Evolutionary conservation across 768 basidiomycete species (phyloP).

Genomic region (Cystobasidium ongulense): DNA sequence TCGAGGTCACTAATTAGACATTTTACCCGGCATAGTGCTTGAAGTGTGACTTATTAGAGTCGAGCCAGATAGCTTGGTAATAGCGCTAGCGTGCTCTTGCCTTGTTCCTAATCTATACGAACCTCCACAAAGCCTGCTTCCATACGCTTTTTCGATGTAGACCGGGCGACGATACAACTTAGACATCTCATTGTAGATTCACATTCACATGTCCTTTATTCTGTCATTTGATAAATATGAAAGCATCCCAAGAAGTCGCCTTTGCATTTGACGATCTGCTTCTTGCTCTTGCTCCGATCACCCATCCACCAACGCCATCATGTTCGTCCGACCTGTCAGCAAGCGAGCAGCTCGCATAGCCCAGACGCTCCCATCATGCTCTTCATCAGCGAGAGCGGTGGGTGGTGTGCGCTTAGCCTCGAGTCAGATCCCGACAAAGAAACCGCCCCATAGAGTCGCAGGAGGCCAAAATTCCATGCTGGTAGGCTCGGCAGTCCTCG

Average conservation of each 20-base stretch:
- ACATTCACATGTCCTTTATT: no score
- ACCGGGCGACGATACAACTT: no score
- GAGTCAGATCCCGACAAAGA: neutral
- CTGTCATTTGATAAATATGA: no score
- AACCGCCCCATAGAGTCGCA: neutral
- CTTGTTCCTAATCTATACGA: no score
- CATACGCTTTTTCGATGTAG: no score
- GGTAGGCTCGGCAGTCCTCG: neutral
- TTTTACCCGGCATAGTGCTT: neutral
- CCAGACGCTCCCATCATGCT: neutral
- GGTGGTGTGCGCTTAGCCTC: neutral
- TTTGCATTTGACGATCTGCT: no score
- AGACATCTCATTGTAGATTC: no score
- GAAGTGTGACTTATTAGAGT: neutral
- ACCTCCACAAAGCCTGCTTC: no score
- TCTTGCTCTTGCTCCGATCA: neutral
- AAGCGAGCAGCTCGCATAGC: neutral
- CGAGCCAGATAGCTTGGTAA: no score
- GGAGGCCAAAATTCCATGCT: conserved; percentile 20
- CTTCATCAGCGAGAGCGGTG: neutral
- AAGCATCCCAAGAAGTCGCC: no score
- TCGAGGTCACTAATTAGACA: neutral
- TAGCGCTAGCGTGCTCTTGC: no score
- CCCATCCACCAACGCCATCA: neutral
- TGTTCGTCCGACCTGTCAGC: neutral